phyloP scores from a whole-genome alignment of 305 asterid genomes.

The Salvia sclarea region DNA sequence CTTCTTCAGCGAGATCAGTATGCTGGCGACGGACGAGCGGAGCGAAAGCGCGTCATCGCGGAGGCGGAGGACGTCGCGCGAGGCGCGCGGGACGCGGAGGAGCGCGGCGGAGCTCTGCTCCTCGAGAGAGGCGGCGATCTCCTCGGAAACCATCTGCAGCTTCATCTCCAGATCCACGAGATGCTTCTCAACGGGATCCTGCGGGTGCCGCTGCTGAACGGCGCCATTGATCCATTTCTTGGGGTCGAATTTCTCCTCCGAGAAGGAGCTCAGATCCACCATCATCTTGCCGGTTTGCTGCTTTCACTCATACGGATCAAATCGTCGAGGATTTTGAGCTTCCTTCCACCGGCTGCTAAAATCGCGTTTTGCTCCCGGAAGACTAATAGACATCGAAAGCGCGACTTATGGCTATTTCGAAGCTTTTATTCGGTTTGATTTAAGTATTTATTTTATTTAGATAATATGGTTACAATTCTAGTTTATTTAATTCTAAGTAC shows the following conservation, averaged over 20 bases:
- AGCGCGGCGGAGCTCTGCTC: constrained; percentile 92
- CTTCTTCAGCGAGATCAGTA: constrained; percentile 76
- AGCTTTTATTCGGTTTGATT: no score
- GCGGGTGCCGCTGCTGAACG: constrained; percentile 78
- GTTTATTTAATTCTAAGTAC: no score
- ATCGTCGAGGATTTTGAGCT: constrained; percentile 27
- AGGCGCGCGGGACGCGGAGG: constrained; percentile 96
- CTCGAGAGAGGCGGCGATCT: constrained; percentile 92
- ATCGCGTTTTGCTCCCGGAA: no score
- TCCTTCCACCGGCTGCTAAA: no score
- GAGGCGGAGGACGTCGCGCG: constrained; percentile 87
- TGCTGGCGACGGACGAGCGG: constrained; percentile 80
- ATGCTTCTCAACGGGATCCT: constrained; percentile 89
- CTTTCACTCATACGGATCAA: constrained; percentile 37
- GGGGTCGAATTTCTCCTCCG: constrained; percentile 91
- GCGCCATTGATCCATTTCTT: constrained; percentile 93
- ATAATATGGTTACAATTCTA: no score
- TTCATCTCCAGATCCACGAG: constrained; percentile 96
- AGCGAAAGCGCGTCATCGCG: constrained; percentile 88
- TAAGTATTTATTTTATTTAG: no score
- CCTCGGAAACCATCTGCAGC: constrained; percentile 93
- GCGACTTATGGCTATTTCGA: no score
- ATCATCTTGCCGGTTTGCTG: constrained; percentile 51
- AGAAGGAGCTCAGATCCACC: constrained; percentile 88
- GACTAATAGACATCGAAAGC: no score